phyloP scores from a whole-genome alignment of 495 filamentous ascomycete genomes.

The Podospora conica region DNA sequence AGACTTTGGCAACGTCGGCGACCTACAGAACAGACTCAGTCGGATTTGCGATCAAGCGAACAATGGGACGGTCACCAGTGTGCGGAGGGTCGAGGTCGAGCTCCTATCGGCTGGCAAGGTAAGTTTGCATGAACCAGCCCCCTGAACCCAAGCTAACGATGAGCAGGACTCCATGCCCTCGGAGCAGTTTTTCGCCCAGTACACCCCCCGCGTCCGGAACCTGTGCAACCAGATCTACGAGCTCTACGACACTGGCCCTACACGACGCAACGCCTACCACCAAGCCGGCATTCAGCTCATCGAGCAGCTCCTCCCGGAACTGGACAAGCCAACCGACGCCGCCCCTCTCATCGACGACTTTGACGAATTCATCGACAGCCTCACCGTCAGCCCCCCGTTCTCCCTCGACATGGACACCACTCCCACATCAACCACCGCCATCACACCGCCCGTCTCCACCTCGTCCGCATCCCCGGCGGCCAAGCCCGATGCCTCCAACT shows the following conservation, averaged over 20 bases:
- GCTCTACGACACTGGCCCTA: slow-evolving; percentile 24
- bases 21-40: slow-evolving; percentile 21
- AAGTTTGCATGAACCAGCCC: neutral
- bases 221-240: slow-evolving; percentile 37
- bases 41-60: slow-evolving; percentile 25
- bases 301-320: slow-evolving; percentile 27
- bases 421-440: slow-evolving; percentile 10
- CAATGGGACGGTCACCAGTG: slow-evolving; percentile 28
- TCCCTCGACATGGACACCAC: slow-evolving; percentile 7
- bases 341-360: slow-evolving; percentile 14
- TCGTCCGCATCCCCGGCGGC: neutral
- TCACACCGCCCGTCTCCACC: slow-evolving; percentile 1
- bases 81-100: slow-evolving; percentile 40
- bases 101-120: slow-evolving; percentile 42
- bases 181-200: slow-evolving; percentile 28
- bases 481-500: no score
- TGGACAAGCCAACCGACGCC: slow-evolving; percentile 11
- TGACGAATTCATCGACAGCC: slow-evolving; percentile 20
- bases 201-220: slow-evolving; percentile 26
- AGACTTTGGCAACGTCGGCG: slow-evolving; percentile 18
- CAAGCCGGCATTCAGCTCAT: slow-evolving; percentile 31
- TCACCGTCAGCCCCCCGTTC: slow-evolving; percentile 2
- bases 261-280: slow-evolving; percentile 34
- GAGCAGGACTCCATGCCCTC: slow-evolving; percentile 28
- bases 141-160: slow-evolving; percentile 14